Percentiles rank a stretch among this genome's conserved stretches.
Conservation (phyloP, 768 basidiomycete species). For the Rhizopogon salebrosus region DNA sequence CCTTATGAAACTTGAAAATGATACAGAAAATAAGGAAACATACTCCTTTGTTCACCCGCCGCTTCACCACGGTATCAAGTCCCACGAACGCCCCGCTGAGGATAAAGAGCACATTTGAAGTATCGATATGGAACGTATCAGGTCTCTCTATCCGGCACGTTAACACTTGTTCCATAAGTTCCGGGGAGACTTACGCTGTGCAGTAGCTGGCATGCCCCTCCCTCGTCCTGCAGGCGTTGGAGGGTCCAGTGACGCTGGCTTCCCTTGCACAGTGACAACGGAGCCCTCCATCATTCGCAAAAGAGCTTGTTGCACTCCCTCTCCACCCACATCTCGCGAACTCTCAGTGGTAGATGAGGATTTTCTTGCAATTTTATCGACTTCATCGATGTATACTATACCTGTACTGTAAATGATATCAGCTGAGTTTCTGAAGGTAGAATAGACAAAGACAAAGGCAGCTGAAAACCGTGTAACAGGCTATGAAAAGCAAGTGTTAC, state of each 20-base stretch:
- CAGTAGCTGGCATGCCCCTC: constrained; percentile 29
- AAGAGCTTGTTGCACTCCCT: constrained; percentile 93
- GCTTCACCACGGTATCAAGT: constrained; percentile 74
- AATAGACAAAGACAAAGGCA: neutral
- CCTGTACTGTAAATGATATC: constrained; percentile 54
- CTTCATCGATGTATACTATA: constrained; percentile 94
- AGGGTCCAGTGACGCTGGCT: constrained; percentile 45
- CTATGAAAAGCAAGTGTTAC: constrained; percentile 30
- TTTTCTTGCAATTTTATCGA: constrained; percentile 87
- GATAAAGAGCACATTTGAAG: constrained; percentile 91
- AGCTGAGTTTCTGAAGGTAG: constrained; percentile 2
- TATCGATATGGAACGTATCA: constrained; percentile 76
- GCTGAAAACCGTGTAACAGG: neutral
- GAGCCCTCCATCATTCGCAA: constrained; percentile 94
- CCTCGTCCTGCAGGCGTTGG: constrained; percentile 46
- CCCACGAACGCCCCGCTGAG: constrained; percentile 95
- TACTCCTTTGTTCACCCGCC: constrained; percentile 81
- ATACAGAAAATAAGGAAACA: constrained; percentile 22
- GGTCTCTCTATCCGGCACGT: constrained; percentile 40
- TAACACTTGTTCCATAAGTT: constrained; percentile 23
- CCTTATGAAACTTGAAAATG: neutral
- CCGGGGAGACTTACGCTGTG: constrained; percentile 11
- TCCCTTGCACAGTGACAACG: constrained; percentile 74
- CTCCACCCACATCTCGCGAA: constrained; percentile 86
- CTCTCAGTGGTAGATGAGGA: constrained; percentile 47